These are phyloP conservation scores for Podospora sp. DNA, from an alignment of 495 filamentous ascomycete genomes.

Conservation along the genomic window DNA sequence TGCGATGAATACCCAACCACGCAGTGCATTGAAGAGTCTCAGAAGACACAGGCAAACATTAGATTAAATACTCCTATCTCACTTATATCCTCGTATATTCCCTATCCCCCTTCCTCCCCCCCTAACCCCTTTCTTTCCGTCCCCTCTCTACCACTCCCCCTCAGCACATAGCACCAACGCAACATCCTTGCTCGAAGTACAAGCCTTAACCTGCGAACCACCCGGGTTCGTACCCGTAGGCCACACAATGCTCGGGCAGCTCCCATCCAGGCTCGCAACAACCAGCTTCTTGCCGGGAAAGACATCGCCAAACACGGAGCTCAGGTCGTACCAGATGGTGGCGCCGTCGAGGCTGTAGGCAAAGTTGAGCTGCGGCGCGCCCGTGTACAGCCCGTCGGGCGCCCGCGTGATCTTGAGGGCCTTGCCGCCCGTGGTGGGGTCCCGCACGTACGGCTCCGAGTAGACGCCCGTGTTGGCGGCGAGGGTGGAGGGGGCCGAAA, in stretches of 20 bases:
- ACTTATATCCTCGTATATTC: background rate
- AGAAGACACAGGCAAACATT: background rate
- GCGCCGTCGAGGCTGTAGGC: constrained; percentile 55
- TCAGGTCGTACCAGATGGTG: constrained; percentile 60
- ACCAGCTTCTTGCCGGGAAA: constrained; percentile 52
- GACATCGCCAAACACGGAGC: constrained; percentile 57
- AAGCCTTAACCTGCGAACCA: constrained; percentile 57
- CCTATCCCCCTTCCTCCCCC: background rate
- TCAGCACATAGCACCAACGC: constrained; percentile 33
- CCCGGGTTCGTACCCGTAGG: constrained; percentile 48
- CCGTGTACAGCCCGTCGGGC: constrained; percentile 56
- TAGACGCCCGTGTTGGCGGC: constrained; percentile 40
- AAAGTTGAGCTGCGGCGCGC: constrained; percentile 55
- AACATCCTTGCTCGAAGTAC: constrained; percentile 39
- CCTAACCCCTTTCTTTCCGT: background rate
- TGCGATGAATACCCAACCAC: too few species aligned
- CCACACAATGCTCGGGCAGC: constrained; percentile 56
- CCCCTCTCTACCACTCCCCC: background rate
- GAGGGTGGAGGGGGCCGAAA: constrained; percentile 47
- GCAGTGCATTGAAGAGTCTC: too few species aligned
- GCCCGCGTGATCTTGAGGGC: constrained; percentile 57
- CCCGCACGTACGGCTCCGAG: constrained; percentile 47
- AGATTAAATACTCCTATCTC: background rate
- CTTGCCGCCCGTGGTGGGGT: constrained; percentile 56
- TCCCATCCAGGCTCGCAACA: constrained; percentile 41